A percentile compares a stretch with the other conserved stretches of the same genome.
These are phyloP conservation scores for Pythium coloratum DNA, from an alignment of 352 stramenopile genomes.

Conservation along the genomic window DNA sequence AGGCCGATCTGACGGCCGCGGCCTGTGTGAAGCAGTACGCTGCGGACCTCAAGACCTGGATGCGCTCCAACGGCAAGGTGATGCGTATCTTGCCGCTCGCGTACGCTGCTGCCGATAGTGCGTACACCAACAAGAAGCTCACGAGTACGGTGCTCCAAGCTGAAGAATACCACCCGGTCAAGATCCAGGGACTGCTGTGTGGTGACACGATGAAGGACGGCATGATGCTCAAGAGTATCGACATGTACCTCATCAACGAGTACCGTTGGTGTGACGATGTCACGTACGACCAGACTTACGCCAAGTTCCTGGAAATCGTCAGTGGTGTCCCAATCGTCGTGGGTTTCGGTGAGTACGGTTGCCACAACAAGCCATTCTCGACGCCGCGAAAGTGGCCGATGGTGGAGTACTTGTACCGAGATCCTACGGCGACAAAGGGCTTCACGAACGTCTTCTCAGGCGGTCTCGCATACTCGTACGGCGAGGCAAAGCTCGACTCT, in stretches of 20 bases:
- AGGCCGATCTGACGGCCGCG: slow-evolving; percentile 65
- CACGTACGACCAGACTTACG: slow-evolving; percentile 70
- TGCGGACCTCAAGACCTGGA: slow-evolving; percentile 86
- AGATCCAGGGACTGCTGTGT: slow-evolving; percentile 83
- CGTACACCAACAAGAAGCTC: slow-evolving; percentile 49
- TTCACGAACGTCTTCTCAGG: slow-evolving; percentile 83
- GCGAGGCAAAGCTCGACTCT: slow-evolving; percentile 69
- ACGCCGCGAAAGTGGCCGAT: slow-evolving; percentile 68
- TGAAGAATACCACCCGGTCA: slow-evolving; percentile 80
- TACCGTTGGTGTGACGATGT: slow-evolving; percentile 83
- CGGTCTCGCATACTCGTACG: slow-evolving; percentile 83
- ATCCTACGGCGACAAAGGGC: slow-evolving; percentile 59
- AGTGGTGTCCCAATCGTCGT: slow-evolving; percentile 82
- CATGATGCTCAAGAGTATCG: slow-evolving; percentile 80
- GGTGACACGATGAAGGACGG: slow-evolving; percentile 83
- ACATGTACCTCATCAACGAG: slow-evolving; percentile 90
- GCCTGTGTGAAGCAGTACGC: slow-evolving; percentile 87
- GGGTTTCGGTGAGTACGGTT: slow-evolving; percentile 82
- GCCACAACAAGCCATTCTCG: slow-evolving; percentile 49
- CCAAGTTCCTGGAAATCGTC: slow-evolving; percentile 68
- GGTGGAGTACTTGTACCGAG: slow-evolving; percentile 77
- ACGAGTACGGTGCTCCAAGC: slow-evolving; percentile 36
- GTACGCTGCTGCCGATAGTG: slow-evolving; percentile 82
- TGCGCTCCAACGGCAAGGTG: slow-evolving; percentile 83
- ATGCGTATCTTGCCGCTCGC: slow-evolving; percentile 76